These are phyloP conservation scores for Ascocoryne sarcoides DNA, from an alignment of 2,329 filamentous ascomycete species.

Conservation along the genomic window DNA sequence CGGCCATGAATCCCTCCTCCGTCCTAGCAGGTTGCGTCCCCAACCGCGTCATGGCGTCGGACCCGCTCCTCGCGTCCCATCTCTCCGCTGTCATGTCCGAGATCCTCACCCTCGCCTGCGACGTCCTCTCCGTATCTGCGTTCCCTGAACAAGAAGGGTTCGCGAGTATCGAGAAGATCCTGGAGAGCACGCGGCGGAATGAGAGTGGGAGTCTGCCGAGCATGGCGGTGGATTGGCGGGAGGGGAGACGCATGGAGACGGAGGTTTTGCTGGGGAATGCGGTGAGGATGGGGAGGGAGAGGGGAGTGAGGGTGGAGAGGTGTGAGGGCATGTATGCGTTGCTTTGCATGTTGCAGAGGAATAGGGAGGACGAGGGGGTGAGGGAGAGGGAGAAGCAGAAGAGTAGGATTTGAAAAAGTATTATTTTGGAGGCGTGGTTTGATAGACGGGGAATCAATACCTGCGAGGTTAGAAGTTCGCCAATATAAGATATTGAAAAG, in stretches of 20 bases:
- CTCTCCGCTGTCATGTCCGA: slow-evolving; percentile 61
- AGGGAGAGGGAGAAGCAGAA: no score
- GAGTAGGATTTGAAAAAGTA: no score
- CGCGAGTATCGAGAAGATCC: slow-evolving; percentile 53
- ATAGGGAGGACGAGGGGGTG: no score
- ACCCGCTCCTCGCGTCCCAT: slow-evolving; percentile 53
- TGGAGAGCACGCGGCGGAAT: slow-evolving; percentile 55
- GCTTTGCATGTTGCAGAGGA: slow-evolving; percentile 42
- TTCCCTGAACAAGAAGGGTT: slow-evolving; percentile 50
- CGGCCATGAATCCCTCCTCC: slow-evolving; percentile 64
- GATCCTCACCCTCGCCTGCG: slow-evolving; percentile 54
- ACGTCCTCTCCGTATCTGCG: slow-evolving; percentile 53
- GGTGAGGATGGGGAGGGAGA: slow-evolving; percentile 40
- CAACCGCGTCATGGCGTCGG: slow-evolving; percentile 57
- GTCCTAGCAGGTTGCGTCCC: slow-evolving; percentile 56
- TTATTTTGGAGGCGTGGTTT: no score
- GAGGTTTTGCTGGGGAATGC: slow-evolving; percentile 50
- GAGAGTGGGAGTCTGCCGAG: slow-evolving; percentile 46
- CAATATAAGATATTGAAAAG: no score
- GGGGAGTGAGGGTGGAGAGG: slow-evolving; percentile 44
- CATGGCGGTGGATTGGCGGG: slow-evolving; percentile 47
- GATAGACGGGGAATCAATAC: no score
- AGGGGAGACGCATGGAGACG: slow-evolving; percentile 43
- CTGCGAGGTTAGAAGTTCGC: no score
- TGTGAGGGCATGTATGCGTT: slow-evolving; percentile 46